A percentile compares a stretch with the other conserved stretches of the same genome.
Conservation (phyloP, 2,329 filamentous ascomycete species). For the Periglandula ipomoeae region DNA sequence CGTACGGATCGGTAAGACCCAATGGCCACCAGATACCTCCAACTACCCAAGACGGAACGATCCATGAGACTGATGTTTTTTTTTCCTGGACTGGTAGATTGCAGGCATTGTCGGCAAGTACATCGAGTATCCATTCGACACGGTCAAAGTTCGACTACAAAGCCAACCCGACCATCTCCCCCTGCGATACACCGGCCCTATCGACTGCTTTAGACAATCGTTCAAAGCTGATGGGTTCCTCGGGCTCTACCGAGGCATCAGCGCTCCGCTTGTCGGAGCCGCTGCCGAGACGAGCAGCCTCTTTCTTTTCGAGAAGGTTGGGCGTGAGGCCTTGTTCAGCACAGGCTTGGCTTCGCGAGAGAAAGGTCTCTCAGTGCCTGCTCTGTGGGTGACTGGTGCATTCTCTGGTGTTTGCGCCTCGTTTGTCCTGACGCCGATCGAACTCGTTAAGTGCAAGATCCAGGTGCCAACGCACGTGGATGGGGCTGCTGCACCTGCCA, state of each 20-base stretch:
- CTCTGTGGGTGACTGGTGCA: slow-evolving; percentile 71
- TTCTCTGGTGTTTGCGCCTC: slow-evolving; percentile 85
- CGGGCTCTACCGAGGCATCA: slow-evolving; percentile 86
- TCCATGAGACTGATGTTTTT: not conserved
- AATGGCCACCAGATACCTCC: not conserved
- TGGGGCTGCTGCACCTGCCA: slow-evolving; percentile 33
- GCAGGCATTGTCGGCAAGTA: slow-evolving; percentile 89
- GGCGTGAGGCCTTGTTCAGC: slow-evolving; percentile 56
- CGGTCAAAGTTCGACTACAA: slow-evolving; percentile 92
- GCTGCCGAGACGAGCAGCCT: slow-evolving; percentile 86
- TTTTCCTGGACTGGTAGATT: slow-evolving; percentile 35
- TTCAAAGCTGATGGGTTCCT: slow-evolving; percentile 68
- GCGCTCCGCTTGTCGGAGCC: slow-evolving; percentile 80
- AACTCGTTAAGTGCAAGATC: slow-evolving; percentile 97
- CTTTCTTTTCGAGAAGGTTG: slow-evolving; percentile 80
- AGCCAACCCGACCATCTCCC: slow-evolving; percentile 84
- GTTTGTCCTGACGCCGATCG: slow-evolving; percentile 84
- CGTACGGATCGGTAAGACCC: slow-evolving; percentile 69
- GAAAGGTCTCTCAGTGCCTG: slow-evolving; percentile 60
- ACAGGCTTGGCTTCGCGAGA: slow-evolving; percentile 39
- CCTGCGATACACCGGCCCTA: slow-evolving; percentile 71
- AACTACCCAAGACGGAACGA: not conserved
- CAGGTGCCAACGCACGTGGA: slow-evolving; percentile 56
- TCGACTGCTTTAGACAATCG: slow-evolving; percentile 91
- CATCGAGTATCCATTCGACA: slow-evolving; percentile 98